Evolutionary conservation across 116 monocot species (phyloP), one percentile per base, ranked within the genome.

Genomic region (Trichopus zeylanicus): DNA sequence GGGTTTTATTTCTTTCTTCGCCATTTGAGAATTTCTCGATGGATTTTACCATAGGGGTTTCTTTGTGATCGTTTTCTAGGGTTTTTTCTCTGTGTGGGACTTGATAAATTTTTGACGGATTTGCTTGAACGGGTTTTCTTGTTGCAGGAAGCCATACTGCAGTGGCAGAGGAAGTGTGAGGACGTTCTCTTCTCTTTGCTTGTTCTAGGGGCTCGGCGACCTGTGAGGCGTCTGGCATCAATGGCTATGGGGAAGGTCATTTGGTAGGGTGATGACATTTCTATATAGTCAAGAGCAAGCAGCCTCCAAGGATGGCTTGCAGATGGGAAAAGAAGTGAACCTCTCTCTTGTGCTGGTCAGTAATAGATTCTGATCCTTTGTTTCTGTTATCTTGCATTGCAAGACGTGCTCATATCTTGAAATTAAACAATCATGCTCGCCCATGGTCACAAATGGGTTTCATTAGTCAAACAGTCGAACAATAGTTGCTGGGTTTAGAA

Each of bases 161-260:
- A 82, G 30, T 91, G 85, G 79, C 98, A 98, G 58, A 64, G 98
- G 73, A 91, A 98, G 62, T 98, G 98, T 56, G 98, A 98, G 77
- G 98, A 98, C 62, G 98, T 88, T 33, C 78, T 98, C 21, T 85
- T 63, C 61, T 79, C 81, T 21, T 73, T 98, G 71, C 84, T 98
- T 59, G 55, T 76, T 48, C 60, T 87, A 5, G 98, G 98, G 21
- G 87, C 80, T 31, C 72, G 81, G 34, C 84, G 91, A 7, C 91
- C 98, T 53, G 75, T 91, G 19, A 60, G 98, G 26, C 74, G 82
- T 23, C 58, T 98, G 51, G 91, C 91, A 0, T 91, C 98, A 18
- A 53, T 57, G 28, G 98, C 91, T 7, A 91, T 98, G 91, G 98
- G 72, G 28, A 75, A 71, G 54, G 75, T 91, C 16, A 98, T 98